Evolutionary conservation across 305 asterid genomes (phyloP).

Genomic region (Fraxinus greggii): DNA sequence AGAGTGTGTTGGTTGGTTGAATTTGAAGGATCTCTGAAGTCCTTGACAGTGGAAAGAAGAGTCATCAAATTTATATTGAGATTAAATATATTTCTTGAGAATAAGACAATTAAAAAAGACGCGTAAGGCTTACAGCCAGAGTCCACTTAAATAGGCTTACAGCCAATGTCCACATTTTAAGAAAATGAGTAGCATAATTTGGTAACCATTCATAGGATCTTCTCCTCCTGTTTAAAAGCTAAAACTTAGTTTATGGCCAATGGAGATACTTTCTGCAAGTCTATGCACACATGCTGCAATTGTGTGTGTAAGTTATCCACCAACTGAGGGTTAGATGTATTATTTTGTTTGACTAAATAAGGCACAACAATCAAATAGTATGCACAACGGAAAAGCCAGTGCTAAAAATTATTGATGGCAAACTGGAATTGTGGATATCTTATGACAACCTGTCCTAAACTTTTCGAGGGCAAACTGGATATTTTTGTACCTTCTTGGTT

Average conservation of each 20-base stretch:
- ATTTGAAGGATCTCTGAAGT: neutral
- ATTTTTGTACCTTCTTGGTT: neutral
- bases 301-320: neutral
- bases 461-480: neutral
- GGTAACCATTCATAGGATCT: neutral
- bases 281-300: neutral
- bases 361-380: neutral
- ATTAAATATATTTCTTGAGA: neutral
- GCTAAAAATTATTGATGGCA: neutral
- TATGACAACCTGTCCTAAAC: neutral
- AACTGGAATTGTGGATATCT: neutral
- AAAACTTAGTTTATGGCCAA: neutral
- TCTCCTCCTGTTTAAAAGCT: neutral
- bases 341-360: neutral
- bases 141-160: neutral
- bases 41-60: neutral
- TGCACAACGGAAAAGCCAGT: neutral
- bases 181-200: neutral
- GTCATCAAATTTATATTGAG: neutral
- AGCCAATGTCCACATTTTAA: neutral
- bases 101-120: neutral
- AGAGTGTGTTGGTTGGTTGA: neutral
- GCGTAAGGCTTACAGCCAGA: neutral
- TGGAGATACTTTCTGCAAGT: neutral
- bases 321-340: neutral